Base-by-base conservation (phyloP, 1,139 yeast species). In the Zygotorulaspora mrakii region DNA sequence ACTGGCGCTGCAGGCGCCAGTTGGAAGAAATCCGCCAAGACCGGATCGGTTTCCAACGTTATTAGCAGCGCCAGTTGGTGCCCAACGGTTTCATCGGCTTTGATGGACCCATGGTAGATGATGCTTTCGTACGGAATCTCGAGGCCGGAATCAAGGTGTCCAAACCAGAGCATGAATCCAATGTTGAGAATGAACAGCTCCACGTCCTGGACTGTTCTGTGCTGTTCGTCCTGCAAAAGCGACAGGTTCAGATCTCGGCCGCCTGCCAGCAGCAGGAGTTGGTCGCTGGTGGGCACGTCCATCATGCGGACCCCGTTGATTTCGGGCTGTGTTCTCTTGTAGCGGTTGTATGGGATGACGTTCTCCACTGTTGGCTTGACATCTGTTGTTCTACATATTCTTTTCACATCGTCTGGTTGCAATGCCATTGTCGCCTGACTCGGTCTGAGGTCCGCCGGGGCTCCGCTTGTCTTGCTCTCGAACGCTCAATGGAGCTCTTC, bases 251-350 rank as follows among this genome's bases (percentile, higher is more conserved):
- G 57, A 18, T 65, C 59, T 25, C 72, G 51, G 1, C 72, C 72
- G 5, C 72, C 73, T 4, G 70, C 72, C 36, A 61, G 62, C 11
- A 68, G 46, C 1, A 68, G 50, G 1, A 67, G 65, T 17, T 54
- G 50, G 36, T 64, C 66, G 31, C 39, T 44, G 22, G 42, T 43
- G 34, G 50, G 31, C 17, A 46, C 34, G 35, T 42, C 14, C 39
- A 44, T 28, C 39, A 32, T 39, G 27, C 45, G 43, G 10, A 42
- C 30, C n/a, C 51, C 50, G 9, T 33, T 34, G 45, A 33, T 30
- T 31, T 52, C 30, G 9, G 64, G 69, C 51, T 42, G 68, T 23
- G 53, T 61, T 37, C 40, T 50, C 37, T 47, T 52, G 47, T 49
- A 65, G 44, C 42, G 58, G 30, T 40, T 48, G 33, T 39, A 64